Evolutionary conservation across 2,329 filamentous ascomycete genomes (phyloP).

Genomic region (Xylariales sp.): DNA sequence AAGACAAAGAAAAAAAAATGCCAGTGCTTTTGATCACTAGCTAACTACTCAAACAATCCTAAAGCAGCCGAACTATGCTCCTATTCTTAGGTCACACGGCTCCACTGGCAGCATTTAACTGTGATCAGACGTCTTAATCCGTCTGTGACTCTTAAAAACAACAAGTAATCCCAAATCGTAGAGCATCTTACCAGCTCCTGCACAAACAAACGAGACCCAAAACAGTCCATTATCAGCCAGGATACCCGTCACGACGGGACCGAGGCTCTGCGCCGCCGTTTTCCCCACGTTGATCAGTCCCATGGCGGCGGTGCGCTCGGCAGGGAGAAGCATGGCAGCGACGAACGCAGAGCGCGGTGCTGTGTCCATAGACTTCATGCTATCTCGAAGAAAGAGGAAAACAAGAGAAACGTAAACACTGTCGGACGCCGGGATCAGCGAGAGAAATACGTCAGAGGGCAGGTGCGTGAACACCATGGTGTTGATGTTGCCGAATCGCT

Average conservation of each 20-base stretch:
- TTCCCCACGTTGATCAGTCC: constrained; percentile 47
- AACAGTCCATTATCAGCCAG: constrained; percentile 36
- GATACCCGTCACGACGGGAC: constrained; percentile 42
- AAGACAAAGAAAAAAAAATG: too few species aligned
- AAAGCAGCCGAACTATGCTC: too few species aligned
- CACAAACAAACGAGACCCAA: constrained; percentile 43
- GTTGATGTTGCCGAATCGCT: constrained; percentile 15
- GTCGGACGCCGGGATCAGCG: constrained; percentile 37
- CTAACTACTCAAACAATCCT: too few species aligned
- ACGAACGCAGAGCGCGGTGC: constrained; percentile 47
- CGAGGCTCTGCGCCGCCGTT: constrained; percentile 41
- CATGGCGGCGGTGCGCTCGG: constrained; percentile 49
- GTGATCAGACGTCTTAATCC: too few species aligned
- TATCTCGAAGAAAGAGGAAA: constrained; percentile 40
- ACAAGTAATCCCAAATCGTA: too few species aligned
- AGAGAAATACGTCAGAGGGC: constrained; percentile 42
- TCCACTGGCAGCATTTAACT: too few species aligned
- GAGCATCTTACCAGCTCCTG: constrained; percentile 40
- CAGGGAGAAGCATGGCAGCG: constrained; percentile 40
- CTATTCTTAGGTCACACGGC: too few species aligned
- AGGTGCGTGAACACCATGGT: constrained; percentile 34
- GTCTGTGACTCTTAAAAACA: too few species aligned
- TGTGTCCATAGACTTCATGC: constrained; percentile 45
- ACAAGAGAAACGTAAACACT: constrained; percentile 20
- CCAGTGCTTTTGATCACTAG: too few species aligned